Conservation (phyloP, 2,329 filamentous ascomycete species). For the Penicillium sp. region DNA sequence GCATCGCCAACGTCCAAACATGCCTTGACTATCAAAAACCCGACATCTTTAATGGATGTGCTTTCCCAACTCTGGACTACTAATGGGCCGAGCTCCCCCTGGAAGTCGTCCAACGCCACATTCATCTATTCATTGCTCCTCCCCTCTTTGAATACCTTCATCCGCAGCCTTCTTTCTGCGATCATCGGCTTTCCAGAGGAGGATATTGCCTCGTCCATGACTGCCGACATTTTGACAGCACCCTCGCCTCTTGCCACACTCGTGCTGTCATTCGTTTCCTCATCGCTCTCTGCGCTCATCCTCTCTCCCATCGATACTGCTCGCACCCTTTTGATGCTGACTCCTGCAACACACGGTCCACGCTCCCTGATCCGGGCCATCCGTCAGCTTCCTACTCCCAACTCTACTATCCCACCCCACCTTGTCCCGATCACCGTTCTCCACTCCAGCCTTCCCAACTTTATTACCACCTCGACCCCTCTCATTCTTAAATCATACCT, state of each 20-base stretch:
- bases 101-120: constrained; percentile 89
- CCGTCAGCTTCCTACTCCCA: constrained; percentile 70
- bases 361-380: constrained; percentile 78
- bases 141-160: constrained; percentile 88
- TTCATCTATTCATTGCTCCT: constrained; percentile 88
- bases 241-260: constrained; percentile 81
- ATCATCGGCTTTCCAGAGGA: constrained; percentile 88
- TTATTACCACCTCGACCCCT: constrained; percentile 79
- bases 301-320: constrained; percentile 88
- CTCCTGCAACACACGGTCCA: constrained; percentile 71
- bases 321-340: constrained; percentile 82
- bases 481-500: constrained; percentile 83
- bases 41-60: constrained; percentile 82
- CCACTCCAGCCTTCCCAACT: constrained; percentile 78
- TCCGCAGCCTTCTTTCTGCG: constrained; percentile 84
- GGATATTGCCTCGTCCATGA: constrained; percentile 55
- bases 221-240: constrained; percentile 72
- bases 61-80: constrained; percentile 85
- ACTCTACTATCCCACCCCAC: constrained; percentile 66
- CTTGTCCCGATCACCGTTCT: constrained; percentile 83
- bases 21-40: constrained; percentile 68
- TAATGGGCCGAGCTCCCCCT: constrained; percentile 87
- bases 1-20: constrained; percentile 48
- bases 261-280: constrained; percentile 66
- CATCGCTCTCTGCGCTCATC: constrained; percentile 71